These are phyloP conservation scores for Elongisporangium anandrum DNA, from an alignment of 352 stramenopile genomes.

Conservation along the genomic window DNA sequence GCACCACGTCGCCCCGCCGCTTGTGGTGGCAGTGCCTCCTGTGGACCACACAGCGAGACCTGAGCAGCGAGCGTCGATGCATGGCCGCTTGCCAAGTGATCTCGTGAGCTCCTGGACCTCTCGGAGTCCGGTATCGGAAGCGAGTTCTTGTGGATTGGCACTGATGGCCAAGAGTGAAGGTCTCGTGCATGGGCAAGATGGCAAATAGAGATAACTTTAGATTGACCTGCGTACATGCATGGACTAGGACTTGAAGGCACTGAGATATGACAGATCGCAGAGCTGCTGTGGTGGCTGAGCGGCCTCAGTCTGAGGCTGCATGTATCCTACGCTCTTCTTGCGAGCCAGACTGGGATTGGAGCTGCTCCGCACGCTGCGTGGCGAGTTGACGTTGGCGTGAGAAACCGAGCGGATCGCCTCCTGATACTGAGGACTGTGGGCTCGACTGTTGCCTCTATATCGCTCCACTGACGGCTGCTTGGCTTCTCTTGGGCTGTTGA, in stretches of 20 bases:
- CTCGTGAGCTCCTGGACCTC: neutral
- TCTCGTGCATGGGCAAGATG: neutral
- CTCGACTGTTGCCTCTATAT: constrained; percentile 3
- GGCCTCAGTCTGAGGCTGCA: neutral
- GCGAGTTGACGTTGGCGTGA: constrained; percentile 10
- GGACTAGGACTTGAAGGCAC: constrained; percentile 40
- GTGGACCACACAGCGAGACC: neutral
- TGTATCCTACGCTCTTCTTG: neutral
- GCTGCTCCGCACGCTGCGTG: neutral
- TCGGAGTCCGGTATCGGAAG: neutral
- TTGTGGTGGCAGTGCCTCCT: neutral
- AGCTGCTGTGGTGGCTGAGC: constrained; percentile 16
- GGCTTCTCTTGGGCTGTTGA: neutral
- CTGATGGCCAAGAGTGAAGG: neutral
- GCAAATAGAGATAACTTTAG: neutral
- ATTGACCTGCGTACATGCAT: neutral
- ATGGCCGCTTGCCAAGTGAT: neutral
- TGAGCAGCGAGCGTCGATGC: neutral
- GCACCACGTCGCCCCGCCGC: constrained; percentile 27
- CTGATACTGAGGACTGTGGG: constrained; percentile 4
- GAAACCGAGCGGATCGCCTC: constrained; percentile 8
- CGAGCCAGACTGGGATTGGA: neutral
- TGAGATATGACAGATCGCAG: constrained; percentile 54
- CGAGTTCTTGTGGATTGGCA: neutral
- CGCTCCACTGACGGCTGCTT: neutral